A percentile compares a stretch with the other conserved stretches of the same genome.
Conservation (phyloP, 345 rosid species). For the Carallia brachiata region DNA sequence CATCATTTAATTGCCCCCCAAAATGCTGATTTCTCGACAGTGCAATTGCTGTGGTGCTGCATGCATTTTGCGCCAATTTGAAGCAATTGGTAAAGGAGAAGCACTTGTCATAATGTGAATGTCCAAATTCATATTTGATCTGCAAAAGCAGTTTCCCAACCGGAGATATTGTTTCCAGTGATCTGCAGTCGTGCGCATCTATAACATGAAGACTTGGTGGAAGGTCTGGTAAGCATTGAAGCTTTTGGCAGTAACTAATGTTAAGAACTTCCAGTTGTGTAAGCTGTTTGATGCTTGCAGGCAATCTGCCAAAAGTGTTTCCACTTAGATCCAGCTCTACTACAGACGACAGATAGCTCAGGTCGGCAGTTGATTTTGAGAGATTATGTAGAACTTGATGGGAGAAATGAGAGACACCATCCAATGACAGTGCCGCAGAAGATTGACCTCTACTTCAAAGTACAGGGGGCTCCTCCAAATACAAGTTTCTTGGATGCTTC, state of each 20-base stretch:
- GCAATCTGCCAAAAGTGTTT: slow-evolving; percentile 4
- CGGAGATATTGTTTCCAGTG: not conserved
- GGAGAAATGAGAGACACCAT: not conserved
- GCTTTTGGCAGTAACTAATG: slow-evolving; percentile 4
- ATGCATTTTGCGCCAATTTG: not conserved
- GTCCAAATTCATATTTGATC: no score
- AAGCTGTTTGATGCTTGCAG: slow-evolving; percentile 10
- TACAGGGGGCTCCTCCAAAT: no score
- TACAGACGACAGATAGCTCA: not conserved
- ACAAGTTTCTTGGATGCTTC: slow-evolving; percentile 18
- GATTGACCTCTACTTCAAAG: not conserved
- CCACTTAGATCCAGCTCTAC: not conserved
- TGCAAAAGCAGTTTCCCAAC: no score
- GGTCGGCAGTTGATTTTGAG: not conserved
- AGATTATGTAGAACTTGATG: not conserved
- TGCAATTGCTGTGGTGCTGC: not conserved
- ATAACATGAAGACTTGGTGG: not conserved
- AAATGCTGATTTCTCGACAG: no score
- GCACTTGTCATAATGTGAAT: not conserved
- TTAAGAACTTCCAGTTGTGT: not conserved
- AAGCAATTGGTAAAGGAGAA: not conserved
- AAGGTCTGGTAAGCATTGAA: slow-evolving; percentile 10
- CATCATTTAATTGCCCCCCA: no score
- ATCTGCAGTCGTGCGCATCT: not conserved
- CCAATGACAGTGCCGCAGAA: not conserved